Evolutionary conservation across 495 filamentous ascomycete genomes (phyloP).

Genomic region (Penicillium angulare): DNA sequence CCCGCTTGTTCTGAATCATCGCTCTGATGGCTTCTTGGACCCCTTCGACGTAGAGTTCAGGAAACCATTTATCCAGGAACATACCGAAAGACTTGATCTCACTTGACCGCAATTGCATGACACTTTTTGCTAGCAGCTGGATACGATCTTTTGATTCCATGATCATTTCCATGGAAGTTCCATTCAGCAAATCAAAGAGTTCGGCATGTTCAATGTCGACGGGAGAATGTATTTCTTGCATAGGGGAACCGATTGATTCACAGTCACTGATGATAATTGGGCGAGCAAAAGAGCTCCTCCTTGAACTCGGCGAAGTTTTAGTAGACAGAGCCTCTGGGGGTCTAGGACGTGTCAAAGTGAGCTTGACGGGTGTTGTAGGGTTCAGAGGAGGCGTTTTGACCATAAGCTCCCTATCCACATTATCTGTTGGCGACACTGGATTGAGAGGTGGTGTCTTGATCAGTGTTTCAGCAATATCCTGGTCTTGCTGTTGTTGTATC

Average conservation of each 20-base stretch:
- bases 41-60: neutral
- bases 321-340: neutral
- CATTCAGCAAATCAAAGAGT: neutral
- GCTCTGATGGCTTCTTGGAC: conserved; percentile 5
- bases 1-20: conserved; percentile 5
- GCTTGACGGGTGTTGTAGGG: neutral
- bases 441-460: neutral
- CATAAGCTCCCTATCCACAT: neutral
- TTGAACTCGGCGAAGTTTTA: neutral
- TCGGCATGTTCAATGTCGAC: neutral
- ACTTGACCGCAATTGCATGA: neutral
- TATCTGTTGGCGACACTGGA: neutral
- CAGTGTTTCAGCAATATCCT: neutral
- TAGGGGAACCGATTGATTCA: too few species aligned
- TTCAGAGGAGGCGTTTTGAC: neutral
- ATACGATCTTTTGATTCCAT: neutral
- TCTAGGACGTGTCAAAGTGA: neutral
- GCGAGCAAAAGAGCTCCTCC: too few species aligned
- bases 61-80: neutral
- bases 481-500: neutral
- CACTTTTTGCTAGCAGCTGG: conserved; percentile 11
- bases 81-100: neutral
- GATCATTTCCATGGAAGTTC: neutral
- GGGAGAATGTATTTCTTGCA: too few species aligned
- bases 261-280: too few species aligned